Base-by-base conservation (phyloP, 2,329 filamentous ascomycete genomes). In the Penicillium rolfsii region DNA sequence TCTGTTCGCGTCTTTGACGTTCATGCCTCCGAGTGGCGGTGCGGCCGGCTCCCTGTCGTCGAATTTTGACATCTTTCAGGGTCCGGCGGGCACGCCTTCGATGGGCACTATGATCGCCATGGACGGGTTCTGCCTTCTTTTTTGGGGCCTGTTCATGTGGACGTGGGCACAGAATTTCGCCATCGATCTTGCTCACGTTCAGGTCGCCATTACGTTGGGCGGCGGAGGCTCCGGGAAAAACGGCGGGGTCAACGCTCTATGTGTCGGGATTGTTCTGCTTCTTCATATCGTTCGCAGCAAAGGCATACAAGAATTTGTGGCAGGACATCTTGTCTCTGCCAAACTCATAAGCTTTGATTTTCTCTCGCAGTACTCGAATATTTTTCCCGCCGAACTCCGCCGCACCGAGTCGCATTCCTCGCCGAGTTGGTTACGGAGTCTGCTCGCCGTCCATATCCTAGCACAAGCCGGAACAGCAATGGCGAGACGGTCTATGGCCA, bases 61-160 rank as follows among this genome's bases (percentile, higher is more conserved):
- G 72, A 86, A 97, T 70, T 91, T 91, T 76, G 93, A 97, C 75
- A 91, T 97, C 70, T 93, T 97, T 73, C 91, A 96, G 74, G 91
- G 90, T 61, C 91, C 91, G 64, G 87, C 91, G 53, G 92, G 91
- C 64, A 93, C 91, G 46, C 93, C 93, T 22, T 96, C 93, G 6
- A 81, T 97, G 62, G 89, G 90, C 60, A 96, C 92, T 6, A 89
- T 96, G 66, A 80, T 94, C 59, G 89, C 91, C 65, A 90, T 96
- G 77, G 94, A 97, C 74, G 83, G 89, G 54, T 85, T 95, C 70
- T 90, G 94, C 68, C 83, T 97, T 68, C 81, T 94, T 65, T 82
- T 95, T 64, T 97, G 93, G 91, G 77, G 76, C 40, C 82, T 96
- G 50, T 91, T 95, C 68, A 84, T 96, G 63, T 96, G 91, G 91